Conservation (phyloP, 805 yeast genomes). For the Starmerella sp. region DNA sequence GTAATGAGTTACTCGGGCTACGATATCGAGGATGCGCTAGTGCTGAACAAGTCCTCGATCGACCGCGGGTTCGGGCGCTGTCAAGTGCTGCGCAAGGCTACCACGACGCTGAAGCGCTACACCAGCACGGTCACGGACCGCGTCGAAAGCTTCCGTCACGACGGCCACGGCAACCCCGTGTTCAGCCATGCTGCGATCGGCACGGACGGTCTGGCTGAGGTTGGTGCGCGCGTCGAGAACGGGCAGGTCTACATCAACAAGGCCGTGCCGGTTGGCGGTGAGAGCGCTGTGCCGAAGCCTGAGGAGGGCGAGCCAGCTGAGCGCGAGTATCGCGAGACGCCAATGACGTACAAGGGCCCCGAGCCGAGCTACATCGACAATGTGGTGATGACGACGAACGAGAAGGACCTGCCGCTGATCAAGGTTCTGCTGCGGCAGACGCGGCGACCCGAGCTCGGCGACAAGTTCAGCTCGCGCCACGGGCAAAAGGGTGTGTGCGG, state of each 20-base stretch:
- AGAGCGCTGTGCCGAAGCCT: conserved; percentile 33
- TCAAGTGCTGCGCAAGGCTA: conserved; percentile 86
- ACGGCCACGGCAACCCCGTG: conserved; percentile 42
- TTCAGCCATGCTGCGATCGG: conserved; percentile 81
- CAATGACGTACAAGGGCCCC: conserved; percentile 85
- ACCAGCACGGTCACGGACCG: conserved; percentile 90
- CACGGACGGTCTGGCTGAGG: conserved; percentile 93
- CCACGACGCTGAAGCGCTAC: conserved; percentile 78
- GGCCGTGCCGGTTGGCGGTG: conserved; percentile 71
- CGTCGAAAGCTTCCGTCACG: conserved; percentile 82
- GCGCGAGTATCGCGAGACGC: conserved; percentile 75
- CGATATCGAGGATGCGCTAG: conserved; percentile 98
- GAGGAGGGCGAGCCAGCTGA: conserved; percentile 27
- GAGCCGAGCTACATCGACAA: conserved; percentile 93
- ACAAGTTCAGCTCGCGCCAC: conserved; percentile 92
- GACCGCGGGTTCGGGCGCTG: conserved; percentile 98
- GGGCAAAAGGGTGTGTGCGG: conserved; percentile 99
- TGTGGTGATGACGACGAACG: conserved; percentile 93
- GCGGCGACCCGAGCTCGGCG: conserved; percentile 95
- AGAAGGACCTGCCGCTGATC: conserved; percentile 86
- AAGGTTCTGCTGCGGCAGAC: conserved; percentile 90
- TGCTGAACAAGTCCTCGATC: conserved; percentile 79
- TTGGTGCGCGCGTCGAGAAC: conserved; percentile 77
- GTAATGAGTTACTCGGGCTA: conserved; percentile 99
- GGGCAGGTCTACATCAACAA: conserved; percentile 93